Conservation (phyloP, 225 moss, liverwort and hornwort species). For the Bryum argenteum region DNA sequence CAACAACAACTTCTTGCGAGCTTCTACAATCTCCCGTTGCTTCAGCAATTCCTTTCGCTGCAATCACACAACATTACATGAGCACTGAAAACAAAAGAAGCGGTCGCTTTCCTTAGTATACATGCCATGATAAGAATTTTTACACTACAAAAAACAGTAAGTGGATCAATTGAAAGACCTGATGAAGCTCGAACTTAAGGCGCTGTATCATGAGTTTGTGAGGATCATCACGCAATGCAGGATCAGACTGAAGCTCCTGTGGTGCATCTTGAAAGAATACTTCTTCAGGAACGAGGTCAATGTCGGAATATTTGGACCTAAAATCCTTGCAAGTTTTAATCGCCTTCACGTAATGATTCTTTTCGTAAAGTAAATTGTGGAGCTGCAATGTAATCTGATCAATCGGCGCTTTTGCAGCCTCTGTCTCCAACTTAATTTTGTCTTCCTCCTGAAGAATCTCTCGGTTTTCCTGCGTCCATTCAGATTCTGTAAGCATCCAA, state of each 20-base stretch:
- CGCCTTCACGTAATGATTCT: conserved; percentile 92
- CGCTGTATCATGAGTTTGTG: conserved; percentile 93
- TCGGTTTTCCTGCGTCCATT: conserved; percentile 74
- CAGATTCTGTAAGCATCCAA: no score
- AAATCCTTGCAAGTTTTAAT: conserved; percentile 98
- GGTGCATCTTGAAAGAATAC: conserved; percentile 82
- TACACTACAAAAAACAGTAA: neutral
- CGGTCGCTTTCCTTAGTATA: no score
- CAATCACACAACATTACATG: conserved; percentile 11
- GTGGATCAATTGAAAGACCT: conserved; percentile 29
- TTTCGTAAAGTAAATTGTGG: conserved; percentile 93
- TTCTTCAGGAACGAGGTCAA: conserved; percentile 84
- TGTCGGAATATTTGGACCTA: conserved; percentile 92
- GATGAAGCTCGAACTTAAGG: conserved; percentile 89
- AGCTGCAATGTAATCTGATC: conserved; percentile 96
- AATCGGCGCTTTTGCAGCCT: conserved; percentile 87
- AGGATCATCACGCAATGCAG: conserved; percentile 65
- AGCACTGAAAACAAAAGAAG: neutral
- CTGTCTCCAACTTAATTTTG: conserved; percentile 87
- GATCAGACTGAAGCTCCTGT: conserved; percentile 72
- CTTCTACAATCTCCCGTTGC: conserved; percentile 75
- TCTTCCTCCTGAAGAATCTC: conserved; percentile 97
- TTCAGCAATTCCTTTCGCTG: conserved; percentile 95
- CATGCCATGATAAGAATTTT: no score
- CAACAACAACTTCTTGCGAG: conserved; percentile 84